phyloP scores from a whole-genome alignment of 371 early-diverging fungal species.

The Mortierella sp. region DNA sequence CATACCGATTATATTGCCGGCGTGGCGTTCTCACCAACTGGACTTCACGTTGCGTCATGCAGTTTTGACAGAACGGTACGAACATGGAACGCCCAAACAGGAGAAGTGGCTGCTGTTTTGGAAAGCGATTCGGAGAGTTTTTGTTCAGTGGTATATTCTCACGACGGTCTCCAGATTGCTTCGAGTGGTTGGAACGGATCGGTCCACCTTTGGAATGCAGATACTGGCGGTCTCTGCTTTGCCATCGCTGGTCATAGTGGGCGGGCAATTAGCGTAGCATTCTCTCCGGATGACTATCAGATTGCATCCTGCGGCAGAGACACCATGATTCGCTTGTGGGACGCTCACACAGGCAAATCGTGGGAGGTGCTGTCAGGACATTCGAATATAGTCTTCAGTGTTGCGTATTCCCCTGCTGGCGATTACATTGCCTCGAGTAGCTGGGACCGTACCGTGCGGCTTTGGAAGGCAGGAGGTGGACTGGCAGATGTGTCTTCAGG shows the following conservation, averaged over 20 bases:
- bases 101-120: neutral
- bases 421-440: neutral
- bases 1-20: neutral
- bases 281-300: neutral
- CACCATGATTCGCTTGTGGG: neutral
- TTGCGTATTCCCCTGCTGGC: neutral
- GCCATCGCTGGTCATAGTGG: no score
- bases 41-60: neutral
- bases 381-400: neutral
- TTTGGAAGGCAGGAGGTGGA: neutral
- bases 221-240: no score
- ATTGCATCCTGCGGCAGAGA: neutral
- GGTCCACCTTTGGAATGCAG: no score
- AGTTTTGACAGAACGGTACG: neutral
- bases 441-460: neutral
- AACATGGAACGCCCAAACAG: neutral
- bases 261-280: neutral
- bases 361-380: neutral
- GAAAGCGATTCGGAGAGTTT: neutral
- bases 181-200: no score
- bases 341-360: neutral
- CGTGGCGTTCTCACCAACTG: neutral
- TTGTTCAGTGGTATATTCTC: no score
- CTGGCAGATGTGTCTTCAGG: neutral
- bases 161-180: no score